These are phyloP conservation scores for Fraxinus xanthoxyloides DNA, from an alignment of 305 asterid species.

Conservation along the genomic window DNA sequence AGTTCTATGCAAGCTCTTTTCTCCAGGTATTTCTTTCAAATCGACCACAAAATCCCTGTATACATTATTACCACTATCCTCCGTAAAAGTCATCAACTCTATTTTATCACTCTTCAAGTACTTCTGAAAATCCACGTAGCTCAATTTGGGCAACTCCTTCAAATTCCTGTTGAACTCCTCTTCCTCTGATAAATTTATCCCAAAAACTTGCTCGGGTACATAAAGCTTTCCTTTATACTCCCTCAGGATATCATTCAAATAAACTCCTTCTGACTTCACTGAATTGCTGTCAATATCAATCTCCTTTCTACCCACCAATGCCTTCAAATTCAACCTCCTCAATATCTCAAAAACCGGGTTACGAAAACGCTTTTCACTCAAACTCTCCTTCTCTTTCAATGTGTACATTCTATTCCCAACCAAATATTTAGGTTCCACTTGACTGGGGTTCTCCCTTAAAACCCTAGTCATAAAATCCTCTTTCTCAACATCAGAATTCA, in stretches of 20 bases:
- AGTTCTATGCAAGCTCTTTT: conserved; percentile 72
- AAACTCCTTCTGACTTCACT: conserved; percentile 55
- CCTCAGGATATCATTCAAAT: conserved; percentile 87
- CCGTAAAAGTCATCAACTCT: conserved; percentile 72
- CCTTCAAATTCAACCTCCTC: conserved; percentile 61
- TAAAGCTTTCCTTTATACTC: conserved; percentile 87
- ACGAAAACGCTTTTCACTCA: conserved; percentile 43
- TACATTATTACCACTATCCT: conserved; percentile 36
- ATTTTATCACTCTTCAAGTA: conserved; percentile 60
- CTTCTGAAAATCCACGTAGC: conserved; percentile 69
- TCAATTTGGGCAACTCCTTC: conserved; percentile 73
- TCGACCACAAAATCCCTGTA: conserved; percentile 73
- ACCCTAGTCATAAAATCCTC: conserved; percentile 89
- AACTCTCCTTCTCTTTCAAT: conserved; percentile 66
- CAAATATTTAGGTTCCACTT: conserved; percentile 74
- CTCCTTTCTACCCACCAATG: conserved; percentile 32
- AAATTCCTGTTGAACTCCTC: conserved; percentile 72
- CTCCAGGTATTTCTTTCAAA: conserved; percentile 86
- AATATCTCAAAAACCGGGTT: conserved; percentile 42
- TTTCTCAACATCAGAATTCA: conserved; percentile 35
- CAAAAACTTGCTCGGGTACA: conserved; percentile 90
- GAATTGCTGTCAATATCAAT: conserved; percentile 25
- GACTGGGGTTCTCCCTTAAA: conserved; percentile 89
- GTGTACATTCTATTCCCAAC: conserved; percentile 75
- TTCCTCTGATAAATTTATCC: conserved; percentile 71